A percentile compares a stretch with the other conserved stretches of the same genome.
phyloP scores from a whole-genome alignment of 2,329 filamentous ascomycete genomes.

The Cladophialophora immunda region DNA sequence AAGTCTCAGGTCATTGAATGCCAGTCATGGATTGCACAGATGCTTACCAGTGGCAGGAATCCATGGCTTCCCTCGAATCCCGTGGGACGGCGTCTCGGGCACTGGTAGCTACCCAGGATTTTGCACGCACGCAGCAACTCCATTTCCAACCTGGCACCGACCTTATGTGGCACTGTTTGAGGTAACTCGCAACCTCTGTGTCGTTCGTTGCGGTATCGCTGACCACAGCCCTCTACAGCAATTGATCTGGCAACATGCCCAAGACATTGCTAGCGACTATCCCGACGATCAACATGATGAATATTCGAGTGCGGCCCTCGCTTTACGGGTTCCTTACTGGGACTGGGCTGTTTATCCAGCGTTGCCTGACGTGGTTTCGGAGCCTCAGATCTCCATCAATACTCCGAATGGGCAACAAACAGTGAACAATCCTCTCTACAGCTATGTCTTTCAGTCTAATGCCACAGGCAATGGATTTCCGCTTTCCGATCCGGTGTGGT shows the following conservation, averaged over 20 bases:
- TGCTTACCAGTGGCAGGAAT: slow-evolving; percentile 67
- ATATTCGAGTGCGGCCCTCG: slow-evolving; percentile 56
- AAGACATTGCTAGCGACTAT: slow-evolving; percentile 51
- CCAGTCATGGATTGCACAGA: background rate
- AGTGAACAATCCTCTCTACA: slow-evolving; percentile 58
- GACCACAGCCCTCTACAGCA: slow-evolving; percentile 42
- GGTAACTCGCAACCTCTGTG: slow-evolving; percentile 46
- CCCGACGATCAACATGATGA: slow-evolving; percentile 56
- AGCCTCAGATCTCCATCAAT: slow-evolving; percentile 52
- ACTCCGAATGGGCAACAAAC: slow-evolving; percentile 50
- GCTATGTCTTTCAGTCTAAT: slow-evolving; percentile 47
- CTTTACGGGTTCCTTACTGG: slow-evolving; percentile 60
- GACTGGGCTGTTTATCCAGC: slow-evolving; percentile 55
- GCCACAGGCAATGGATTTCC: slow-evolving; percentile 40
- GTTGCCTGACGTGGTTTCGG: slow-evolving; percentile 49
- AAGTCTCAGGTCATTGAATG: slow-evolving; percentile 71
- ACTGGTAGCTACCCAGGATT: slow-evolving; percentile 68
- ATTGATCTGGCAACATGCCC: slow-evolving; percentile 50
- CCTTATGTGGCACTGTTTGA: slow-evolving; percentile 75
- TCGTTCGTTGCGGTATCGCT: slow-evolving; percentile 13
- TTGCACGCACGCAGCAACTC: slow-evolving; percentile 76
- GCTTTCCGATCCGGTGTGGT: slow-evolving; percentile 29
- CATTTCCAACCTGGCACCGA: slow-evolving; percentile 86
- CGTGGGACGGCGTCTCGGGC: slow-evolving; percentile 62
- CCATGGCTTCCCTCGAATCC: slow-evolving; percentile 74